Conservation (phyloP, 1,284 basidiomycete genomes). For the Melanopsichium pennsylvanicum region DNA sequence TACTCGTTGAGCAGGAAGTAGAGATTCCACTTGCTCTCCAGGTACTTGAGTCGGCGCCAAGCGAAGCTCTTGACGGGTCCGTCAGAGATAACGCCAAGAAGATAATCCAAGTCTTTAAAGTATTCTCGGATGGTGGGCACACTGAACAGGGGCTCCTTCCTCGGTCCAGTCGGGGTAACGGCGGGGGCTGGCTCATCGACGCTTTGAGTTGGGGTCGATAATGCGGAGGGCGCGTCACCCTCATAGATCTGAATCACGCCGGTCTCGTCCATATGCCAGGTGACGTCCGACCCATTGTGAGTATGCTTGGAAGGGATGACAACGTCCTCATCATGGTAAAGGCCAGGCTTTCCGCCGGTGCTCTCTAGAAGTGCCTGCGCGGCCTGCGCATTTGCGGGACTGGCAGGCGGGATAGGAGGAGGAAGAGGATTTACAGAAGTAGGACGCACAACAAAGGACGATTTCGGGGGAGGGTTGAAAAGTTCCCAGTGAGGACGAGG, state of each 20-base stretch:
- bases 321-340: conserved; percentile 51
- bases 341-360: conserved; percentile 62
- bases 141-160: conserved; percentile 72
- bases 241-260: conserved; percentile 63
- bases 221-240: conserved; percentile 28
- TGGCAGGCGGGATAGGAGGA: conserved; percentile 60
- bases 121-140: conserved; percentile 91
- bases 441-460: conserved; percentile 58
- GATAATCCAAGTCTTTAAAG: conserved; percentile 92
- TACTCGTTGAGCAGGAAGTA: conserved; percentile 92
- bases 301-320: conserved; percentile 48
- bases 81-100: conserved; percentile 75
- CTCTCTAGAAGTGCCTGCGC: conserved; percentile 62
- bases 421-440: conserved; percentile 56
- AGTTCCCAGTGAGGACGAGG: conserved; percentile 65
- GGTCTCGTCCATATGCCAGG: conserved; percentile 56
- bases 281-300: conserved; percentile 29
- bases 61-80: conserved; percentile 97
- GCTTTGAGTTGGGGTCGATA: conserved; percentile 21
- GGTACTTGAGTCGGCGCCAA: conserved; percentile 88
- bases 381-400: conserved; percentile 60
- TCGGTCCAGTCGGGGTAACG: conserved; percentile 5
- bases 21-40: conserved; percentile 95
- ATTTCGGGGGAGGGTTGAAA: conserved; percentile 61
- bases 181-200: conserved; percentile 32